A percentile compares a stretch with the other conserved stretches of the same genome.
Evolutionary conservation across 2,329 filamentous ascomycete species (phyloP).

Genomic region (Arthrobotrys conoides): DNA sequence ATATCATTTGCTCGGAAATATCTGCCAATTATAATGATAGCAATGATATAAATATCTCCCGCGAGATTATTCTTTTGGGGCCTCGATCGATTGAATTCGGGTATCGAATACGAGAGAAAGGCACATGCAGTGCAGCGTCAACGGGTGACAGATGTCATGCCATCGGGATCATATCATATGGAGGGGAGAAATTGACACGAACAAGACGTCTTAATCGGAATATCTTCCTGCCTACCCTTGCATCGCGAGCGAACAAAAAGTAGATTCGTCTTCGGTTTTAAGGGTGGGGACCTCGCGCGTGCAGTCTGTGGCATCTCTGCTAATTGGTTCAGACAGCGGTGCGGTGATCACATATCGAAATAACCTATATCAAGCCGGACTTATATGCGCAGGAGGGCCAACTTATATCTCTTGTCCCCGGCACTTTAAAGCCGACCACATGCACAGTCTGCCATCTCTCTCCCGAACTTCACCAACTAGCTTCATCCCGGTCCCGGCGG

Average conservation of each 20-base stretch:
- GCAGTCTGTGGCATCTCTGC: slow-evolving; percentile 25
- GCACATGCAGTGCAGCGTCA: background rate
- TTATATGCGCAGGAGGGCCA: slow-evolving; percentile 6
- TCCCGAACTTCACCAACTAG: slow-evolving; percentile 1
- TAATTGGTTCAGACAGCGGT: slow-evolving; percentile 34
- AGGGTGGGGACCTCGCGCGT: slow-evolving; percentile 27
- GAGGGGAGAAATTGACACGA: slow-evolving; percentile 1
- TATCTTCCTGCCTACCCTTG: slow-evolving; percentile 19
- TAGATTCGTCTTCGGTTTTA: slow-evolving; percentile 9
- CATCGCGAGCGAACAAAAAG: slow-evolving; percentile 1
- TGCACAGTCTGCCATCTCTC: background rate
- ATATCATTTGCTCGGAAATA: slow-evolving; percentile 38
- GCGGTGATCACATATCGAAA: slow-evolving; percentile 51
- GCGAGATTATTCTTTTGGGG: background rate
- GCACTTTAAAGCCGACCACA: slow-evolving; percentile 1
- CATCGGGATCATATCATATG: background rate
- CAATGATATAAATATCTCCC: slow-evolving; percentile 11
- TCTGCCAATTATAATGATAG: slow-evolving; percentile 7
- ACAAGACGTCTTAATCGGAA: slow-evolving; percentile 41
- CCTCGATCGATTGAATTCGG: slow-evolving; percentile 29
- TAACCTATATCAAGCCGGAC: slow-evolving; percentile 45
- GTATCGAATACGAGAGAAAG: slow-evolving; percentile 38
- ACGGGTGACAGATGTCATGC: slow-evolving; percentile 19
- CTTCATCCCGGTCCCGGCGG: background rate
- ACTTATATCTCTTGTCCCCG: slow-evolving; percentile 20